Conservation (phyloP, 257 asterid species). For the Ocimum tenuiflorum region DNA sequence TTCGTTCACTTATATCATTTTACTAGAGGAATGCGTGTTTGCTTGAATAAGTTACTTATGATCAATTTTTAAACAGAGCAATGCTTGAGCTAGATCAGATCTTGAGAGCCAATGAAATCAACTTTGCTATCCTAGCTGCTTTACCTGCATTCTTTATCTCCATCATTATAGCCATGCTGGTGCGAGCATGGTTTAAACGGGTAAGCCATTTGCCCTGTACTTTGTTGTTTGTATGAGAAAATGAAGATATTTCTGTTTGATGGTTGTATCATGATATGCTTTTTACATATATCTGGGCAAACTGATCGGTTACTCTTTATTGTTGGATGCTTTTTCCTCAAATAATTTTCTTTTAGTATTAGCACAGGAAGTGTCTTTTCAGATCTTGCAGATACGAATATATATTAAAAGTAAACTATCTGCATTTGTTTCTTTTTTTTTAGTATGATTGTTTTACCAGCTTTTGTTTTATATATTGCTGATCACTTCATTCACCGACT, state of each 20-base stretch:
- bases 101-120: slow-evolving; percentile 95
- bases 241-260: slow-evolving; percentile 6
- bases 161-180: slow-evolving; percentile 65
- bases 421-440: not conserved
- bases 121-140: slow-evolving; percentile 97
- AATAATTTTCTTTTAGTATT: not conserved
- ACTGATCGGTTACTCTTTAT: slow-evolving; percentile 5
- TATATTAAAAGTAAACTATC: not conserved
- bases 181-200: slow-evolving; percentile 91
- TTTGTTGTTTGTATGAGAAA: not conserved
- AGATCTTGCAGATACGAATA: not conserved
- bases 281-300: too few relatives aligned
- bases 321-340: not conserved
- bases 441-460: not conserved
- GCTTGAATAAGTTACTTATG: slow-evolving; percentile 27
- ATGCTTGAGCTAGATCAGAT: slow-evolving; percentile 99
- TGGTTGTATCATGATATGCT: not conserved
- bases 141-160: slow-evolving; percentile 95
- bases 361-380: not conserved
- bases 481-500: not conserved
- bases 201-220: slow-evolving; percentile 28
- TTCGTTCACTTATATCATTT: slow-evolving; percentile 22
- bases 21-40: slow-evolving; percentile 2
- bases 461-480: not conserved
- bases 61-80: slow-evolving; percentile 53